phyloP scores from a whole-genome alignment of 148 eudicot genomes.

The Pouteria glomerata region DNA sequence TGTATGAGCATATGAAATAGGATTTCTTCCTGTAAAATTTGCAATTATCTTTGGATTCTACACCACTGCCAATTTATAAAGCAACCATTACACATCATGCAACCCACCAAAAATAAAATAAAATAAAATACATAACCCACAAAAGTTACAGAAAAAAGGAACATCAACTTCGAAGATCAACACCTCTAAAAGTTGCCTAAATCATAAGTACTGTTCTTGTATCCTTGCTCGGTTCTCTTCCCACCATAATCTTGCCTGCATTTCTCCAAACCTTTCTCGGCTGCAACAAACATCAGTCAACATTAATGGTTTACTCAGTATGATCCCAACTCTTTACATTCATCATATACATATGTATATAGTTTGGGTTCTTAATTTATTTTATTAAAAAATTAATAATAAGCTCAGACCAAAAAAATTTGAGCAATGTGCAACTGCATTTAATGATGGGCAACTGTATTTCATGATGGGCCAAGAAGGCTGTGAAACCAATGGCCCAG shows the following conservation, averaged over 20 bases:
- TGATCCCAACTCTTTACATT: not conserved
- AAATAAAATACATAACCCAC: too few relatives aligned
- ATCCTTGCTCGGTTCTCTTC: conserved; percentile 84
- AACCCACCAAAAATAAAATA: not conserved
- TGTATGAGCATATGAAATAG: not conserved
- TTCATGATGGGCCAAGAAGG: too few relatives aligned
- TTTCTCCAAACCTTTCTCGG: conserved; percentile 84
- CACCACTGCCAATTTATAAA: too few relatives aligned
- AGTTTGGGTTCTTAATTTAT: not conserved
- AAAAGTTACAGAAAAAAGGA: too few relatives aligned
- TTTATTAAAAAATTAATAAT: not conserved
- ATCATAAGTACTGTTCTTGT: conserved; percentile 86
- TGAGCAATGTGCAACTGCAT: not conserved
- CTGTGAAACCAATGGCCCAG: not conserved
- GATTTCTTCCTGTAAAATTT: too few relatives aligned
- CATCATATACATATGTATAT: not conserved
- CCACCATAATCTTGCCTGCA: conserved; percentile 89
- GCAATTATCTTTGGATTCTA: too few relatives aligned
- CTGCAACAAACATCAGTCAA: conserved; percentile 41
- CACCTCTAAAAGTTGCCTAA: not conserved
- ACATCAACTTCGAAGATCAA: too few relatives aligned
- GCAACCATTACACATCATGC: not conserved
- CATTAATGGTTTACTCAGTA: not conserved
- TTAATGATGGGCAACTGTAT: not conserved
- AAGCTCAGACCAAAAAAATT: too few relatives aligned